Evolutionary conservation across 805 yeast species (phyloP).

Genomic region (Hemisphaericaspora nanyangensis): DNA sequence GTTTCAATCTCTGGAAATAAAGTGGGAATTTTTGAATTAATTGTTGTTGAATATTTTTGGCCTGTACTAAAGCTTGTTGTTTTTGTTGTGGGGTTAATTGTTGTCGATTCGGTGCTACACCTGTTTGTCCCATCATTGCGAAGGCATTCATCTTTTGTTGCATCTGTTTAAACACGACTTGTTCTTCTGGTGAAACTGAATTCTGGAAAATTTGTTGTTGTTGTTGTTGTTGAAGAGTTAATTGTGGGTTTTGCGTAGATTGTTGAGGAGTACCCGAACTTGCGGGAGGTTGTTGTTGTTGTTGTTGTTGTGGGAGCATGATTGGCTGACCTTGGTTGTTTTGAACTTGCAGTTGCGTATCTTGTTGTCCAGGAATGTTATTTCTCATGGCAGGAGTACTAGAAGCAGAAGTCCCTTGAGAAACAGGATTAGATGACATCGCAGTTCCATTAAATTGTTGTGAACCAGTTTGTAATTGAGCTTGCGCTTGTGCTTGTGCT

Average conservation of each 20-base stretch:
- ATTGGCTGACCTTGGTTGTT: slow-evolving; percentile 5
- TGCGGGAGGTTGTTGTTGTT: slow-evolving; percentile 15
- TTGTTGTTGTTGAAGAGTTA: slow-evolving; percentile 33
- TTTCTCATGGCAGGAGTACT: slow-evolving; percentile 12
- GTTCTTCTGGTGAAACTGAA: slow-evolving; percentile 39
- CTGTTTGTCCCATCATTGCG: slow-evolving; percentile 40
- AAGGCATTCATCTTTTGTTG: slow-evolving; percentile 38
- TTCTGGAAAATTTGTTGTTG: slow-evolving; percentile 45
- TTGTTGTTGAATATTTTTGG: slow-evolving; percentile 34
- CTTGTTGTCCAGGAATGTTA: slow-evolving; percentile 1
- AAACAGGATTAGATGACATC: slow-evolving; percentile 6
- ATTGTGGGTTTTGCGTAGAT: slow-evolving; percentile 15
- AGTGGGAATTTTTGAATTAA: slow-evolving; percentile 33
- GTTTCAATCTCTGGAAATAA: slow-evolving; percentile 36
- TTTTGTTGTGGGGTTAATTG: slow-evolving; percentile 41
- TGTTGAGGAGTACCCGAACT: slow-evolving; percentile 12
- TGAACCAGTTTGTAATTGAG: slow-evolving; percentile 12
- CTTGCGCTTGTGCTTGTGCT: slow-evolving; percentile 10
- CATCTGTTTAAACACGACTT: slow-evolving; percentile 36
- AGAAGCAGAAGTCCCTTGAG: slow-evolving; percentile 7
- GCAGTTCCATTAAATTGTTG: slow-evolving; percentile 8
- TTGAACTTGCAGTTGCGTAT: slow-evolving; percentile 6
- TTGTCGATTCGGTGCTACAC: slow-evolving; percentile 40
- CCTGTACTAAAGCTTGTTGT: slow-evolving; percentile 42
- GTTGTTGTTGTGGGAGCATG: slow-evolving; percentile 18